Conservation (phyloP, 1,139 yeast genomes). For the Saccharomyces hybrid region DNA sequence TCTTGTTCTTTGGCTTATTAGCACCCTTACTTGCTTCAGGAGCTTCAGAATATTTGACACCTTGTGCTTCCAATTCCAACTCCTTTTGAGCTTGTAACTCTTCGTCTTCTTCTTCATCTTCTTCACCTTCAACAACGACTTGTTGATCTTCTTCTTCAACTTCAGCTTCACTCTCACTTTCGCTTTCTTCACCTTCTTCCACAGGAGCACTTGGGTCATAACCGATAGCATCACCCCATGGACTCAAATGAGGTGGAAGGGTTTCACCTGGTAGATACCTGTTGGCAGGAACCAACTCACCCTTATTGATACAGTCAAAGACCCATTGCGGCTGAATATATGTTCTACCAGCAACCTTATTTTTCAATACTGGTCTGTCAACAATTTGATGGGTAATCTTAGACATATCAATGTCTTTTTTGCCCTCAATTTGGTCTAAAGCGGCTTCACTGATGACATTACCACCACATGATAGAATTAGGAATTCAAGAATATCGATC, state of each 20-base stretch:
- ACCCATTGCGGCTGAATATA: constrained; percentile 98
- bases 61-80: constrained; percentile 84
- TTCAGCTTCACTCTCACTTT: constrained; percentile 43
- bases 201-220: constrained; percentile 71
- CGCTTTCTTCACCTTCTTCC: constrained; percentile 46
- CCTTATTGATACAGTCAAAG: constrained; percentile 82
- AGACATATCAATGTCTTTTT: constrained; percentile 48
- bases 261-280: constrained; percentile 90
- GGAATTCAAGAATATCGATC: constrained; percentile 80
- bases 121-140: constrained; percentile 34
- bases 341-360: constrained; percentile 83
- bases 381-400: constrained; percentile 86
- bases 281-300: constrained; percentile 64
- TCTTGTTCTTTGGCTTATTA: constrained; percentile 30
- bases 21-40: constrained; percentile 28
- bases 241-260: constrained; percentile 93
- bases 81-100: constrained; percentile 70
- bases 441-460: constrained; percentile 79
- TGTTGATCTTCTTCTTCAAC: constrained; percentile 41
- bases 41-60: constrained; percentile 63
- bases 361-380: constrained; percentile 77
- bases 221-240: constrained; percentile 96
- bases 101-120: constrained; percentile 45
- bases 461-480: constrained; percentile 85
- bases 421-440: constrained; percentile 56